These are phyloP conservation scores for Ampelocalamus luodianensis DNA, from an alignment of 176 grass and related monocot species.

Conservation along the genomic window DNA sequence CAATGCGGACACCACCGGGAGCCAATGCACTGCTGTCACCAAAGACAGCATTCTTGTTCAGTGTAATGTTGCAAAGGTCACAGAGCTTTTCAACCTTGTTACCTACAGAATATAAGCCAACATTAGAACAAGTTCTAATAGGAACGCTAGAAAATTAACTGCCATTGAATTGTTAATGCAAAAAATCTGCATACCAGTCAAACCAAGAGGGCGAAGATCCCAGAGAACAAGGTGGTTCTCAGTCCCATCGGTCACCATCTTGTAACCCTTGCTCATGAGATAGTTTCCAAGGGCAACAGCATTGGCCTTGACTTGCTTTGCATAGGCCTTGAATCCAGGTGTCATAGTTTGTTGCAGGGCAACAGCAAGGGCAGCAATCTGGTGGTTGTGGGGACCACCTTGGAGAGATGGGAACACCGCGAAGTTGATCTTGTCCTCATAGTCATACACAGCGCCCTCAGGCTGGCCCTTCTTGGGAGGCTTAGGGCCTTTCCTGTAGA, in stretches of 20 bases:
- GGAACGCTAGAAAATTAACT: not conserved
- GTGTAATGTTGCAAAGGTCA: conserved; percentile 89
- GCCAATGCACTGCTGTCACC: conserved; percentile 96
- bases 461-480: conserved; percentile 97
- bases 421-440: conserved; percentile 95
- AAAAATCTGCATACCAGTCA: conserved; percentile 71
- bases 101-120: conserved; percentile 48
- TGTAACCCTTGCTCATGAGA: conserved; percentile 98
- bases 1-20: conserved; percentile 92
- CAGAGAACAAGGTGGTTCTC: conserved; percentile 99
- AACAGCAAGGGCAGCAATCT: conserved; percentile 93
- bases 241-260: conserved; percentile 95
- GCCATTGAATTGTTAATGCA: not conserved
- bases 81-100: conserved; percentile 99
- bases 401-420: conserved; percentile 98
- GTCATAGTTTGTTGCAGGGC: conserved; percentile 78
- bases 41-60: conserved; percentile 99
- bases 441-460: conserved; percentile 90
- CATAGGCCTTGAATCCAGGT: conserved; percentile 93
- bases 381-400: conserved; percentile 98
- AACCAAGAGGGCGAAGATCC: conserved; percentile 97
- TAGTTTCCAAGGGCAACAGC: conserved; percentile 91
- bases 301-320: conserved; percentile 94
- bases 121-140: conserved; percentile 4
- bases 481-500: conserved; percentile 97